Percentiles rank a stretch among this genome's conserved stretches.
Evolutionary conservation across 305 asterid species (phyloP).

Genomic region (Striga hermonthica): DNA sequence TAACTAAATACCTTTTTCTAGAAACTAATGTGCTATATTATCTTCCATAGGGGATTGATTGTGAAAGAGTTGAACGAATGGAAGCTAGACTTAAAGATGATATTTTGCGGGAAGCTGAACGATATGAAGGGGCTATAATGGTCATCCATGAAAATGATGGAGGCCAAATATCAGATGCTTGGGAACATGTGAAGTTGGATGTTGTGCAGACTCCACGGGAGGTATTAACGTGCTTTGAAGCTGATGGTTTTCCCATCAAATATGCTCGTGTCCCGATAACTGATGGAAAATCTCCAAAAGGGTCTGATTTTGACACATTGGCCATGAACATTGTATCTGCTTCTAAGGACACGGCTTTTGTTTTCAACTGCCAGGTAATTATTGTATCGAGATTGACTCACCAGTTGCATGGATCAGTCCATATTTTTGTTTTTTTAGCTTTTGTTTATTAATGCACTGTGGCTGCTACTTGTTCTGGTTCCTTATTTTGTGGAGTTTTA

Average conservation of each 20-base stretch:
- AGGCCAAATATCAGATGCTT: slow-evolving; percentile 85
- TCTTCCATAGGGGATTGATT: slow-evolving; percentile 75
- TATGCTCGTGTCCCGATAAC: slow-evolving; percentile 99
- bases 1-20: neutral
- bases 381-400: slow-evolving; percentile 26
- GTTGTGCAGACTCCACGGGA: slow-evolving; percentile 93
- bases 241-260: slow-evolving; percentile 81
- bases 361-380: slow-evolving; percentile 91
- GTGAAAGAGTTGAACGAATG: slow-evolving; percentile 96
- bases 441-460: slow-evolving; percentile 11
- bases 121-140: slow-evolving; percentile 86
- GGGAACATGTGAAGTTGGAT: slow-evolving; percentile 78
- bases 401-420: slow-evolving; percentile 28
- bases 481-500: slow-evolving; percentile 27
- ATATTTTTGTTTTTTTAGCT: slow-evolving; percentile 17
- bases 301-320: slow-evolving; percentile 87
- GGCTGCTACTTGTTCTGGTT: slow-evolving; percentile 33
- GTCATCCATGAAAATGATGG: slow-evolving; percentile 94
- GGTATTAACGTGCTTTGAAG: slow-evolving; percentile 81
- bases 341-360: slow-evolving; percentile 88
- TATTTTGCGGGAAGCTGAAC: slow-evolving; percentile 92
- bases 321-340: slow-evolving; percentile 82
- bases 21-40: slow-evolving; percentile 39
- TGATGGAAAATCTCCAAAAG: slow-evolving; percentile 98
- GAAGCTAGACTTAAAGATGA: slow-evolving; percentile 95